Evolutionary conservation across 768 basidiomycete genomes (phyloP).

Genomic region (Lactarius psammicola): DNA sequence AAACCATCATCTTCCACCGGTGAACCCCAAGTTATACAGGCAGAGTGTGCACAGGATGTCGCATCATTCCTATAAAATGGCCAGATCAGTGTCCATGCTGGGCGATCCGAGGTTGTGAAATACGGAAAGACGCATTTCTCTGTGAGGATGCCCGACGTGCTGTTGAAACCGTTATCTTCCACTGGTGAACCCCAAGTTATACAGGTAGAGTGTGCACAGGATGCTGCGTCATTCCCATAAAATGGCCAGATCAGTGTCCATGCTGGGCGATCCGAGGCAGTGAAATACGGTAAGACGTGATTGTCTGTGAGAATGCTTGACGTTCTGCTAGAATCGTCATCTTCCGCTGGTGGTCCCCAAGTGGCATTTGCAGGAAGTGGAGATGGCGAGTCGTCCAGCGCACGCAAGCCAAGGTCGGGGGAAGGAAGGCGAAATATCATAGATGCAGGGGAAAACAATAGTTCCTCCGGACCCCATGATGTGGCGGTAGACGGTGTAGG

Average conservation of each 20-base stretch:
- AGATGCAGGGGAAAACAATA: background rate
- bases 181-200: background rate
- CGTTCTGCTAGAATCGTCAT: background rate
- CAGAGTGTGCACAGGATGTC: background rate
- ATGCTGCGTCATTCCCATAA: background rate
- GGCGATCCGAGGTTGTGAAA: background rate
- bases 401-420: background rate
- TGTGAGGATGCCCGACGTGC: background rate
- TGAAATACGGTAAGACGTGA: conserved; percentile 17
- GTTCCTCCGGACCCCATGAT: conserved; percentile 43
- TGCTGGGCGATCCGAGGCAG: background rate
- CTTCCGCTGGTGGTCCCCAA: background rate
- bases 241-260: conserved; percentile 30
- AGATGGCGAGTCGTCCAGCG: conserved; percentile 33
- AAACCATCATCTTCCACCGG: background rate
- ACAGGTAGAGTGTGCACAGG: background rate
- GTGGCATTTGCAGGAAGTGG: background rate
- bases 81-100: conserved; percentile 27
- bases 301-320: background rate
- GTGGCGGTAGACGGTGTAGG: conserved; percentile 49
- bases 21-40: background rate
- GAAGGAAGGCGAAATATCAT: background rate
- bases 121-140: conserved; percentile 10
- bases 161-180: background rate
- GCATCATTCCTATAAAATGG: conserved; percentile 13